A percentile compares a stretch with the other conserved stretches of the same genome.
Evolutionary conservation across 1,139 yeast genomes (phyloP).

Genomic region (Starmera stellimalicola): DNA sequence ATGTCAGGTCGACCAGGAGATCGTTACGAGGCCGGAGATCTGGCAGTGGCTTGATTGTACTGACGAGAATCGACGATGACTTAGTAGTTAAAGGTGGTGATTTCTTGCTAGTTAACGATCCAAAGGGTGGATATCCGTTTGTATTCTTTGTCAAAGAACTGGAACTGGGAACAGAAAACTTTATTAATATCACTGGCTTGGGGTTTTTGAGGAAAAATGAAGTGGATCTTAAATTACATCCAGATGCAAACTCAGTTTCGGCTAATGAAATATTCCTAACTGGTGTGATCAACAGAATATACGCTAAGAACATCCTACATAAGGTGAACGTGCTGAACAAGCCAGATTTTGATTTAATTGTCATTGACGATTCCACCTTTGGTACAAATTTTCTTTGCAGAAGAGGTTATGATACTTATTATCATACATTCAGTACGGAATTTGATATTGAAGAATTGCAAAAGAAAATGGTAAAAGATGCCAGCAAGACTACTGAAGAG

Average conservation of each 20-base stretch:
- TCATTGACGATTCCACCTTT: slow-evolving; percentile 14
- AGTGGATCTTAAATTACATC: slow-evolving; percentile 6
- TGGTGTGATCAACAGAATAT: slow-evolving; percentile 6
- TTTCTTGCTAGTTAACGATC: slow-evolving; percentile 9
- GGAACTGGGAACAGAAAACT: slow-evolving; percentile 13
- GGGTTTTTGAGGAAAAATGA: slow-evolving; percentile 10
- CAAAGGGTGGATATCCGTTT: slow-evolving; percentile 7
- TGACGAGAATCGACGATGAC: slow-evolving; percentile 16
- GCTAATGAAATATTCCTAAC: slow-evolving; percentile 17
- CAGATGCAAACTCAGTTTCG: slow-evolving; percentile 4
- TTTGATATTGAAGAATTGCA: slow-evolving; percentile 9
- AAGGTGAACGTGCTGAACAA: slow-evolving; percentile 11
- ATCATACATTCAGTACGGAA: slow-evolving; percentile 6
- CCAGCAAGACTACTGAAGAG: slow-evolving; percentile 5
- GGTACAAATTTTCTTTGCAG: slow-evolving; percentile 14
- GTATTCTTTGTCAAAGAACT: slow-evolving; percentile 12
- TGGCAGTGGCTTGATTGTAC: slow-evolving; percentile 6
- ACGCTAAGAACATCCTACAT: slow-evolving; percentile 11
- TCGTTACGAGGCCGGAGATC: slow-evolving; percentile 8
- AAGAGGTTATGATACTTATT: slow-evolving; percentile 16
- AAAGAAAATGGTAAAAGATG: slow-evolving; percentile 7
- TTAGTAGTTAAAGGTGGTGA: slow-evolving; percentile 15
- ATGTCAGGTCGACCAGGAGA: slow-evolving; percentile 4
- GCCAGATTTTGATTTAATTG: slow-evolving; percentile 9
- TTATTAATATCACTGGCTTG: slow-evolving; percentile 10